Base-by-base conservation (phyloP, 768 basidiomycete species). In the Mycena rebaudengoi region DNA sequence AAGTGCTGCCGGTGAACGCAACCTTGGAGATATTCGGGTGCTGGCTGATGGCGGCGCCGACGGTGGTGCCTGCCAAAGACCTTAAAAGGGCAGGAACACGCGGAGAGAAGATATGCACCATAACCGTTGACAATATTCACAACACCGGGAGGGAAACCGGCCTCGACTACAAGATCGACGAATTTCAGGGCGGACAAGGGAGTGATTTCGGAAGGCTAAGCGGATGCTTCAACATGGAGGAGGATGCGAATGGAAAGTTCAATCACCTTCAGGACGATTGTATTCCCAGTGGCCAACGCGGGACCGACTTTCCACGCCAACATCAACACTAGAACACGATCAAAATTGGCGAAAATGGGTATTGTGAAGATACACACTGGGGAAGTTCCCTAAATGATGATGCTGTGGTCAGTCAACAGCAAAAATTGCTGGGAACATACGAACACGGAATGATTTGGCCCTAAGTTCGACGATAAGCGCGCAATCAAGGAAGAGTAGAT, bases 1-100 rank as follows among this genome's bases (percentile, higher is more conserved):
- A 79, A 2, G 92, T 93, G 61, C 90, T 91, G 3, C 94, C 95
- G 0, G 95, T 97, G 80, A 97, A 96, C 0, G 94, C 90, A 28
- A 95, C 83, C 79, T 91, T 91, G 62, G 86, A 83, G 67, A 92
- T 77, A 13, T 68, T 77, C 66, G 80, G 80, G 77, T 92, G 89
- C 33, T 80, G 77, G 5, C 82, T 71, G 57, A 92, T 86, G 28
- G 90, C 88, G 37, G 88, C 73, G 0, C 91, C 91, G 18, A 85
- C 89, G 18, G 82, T 84, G 30, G 40, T 30, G 32, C 64, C 64
- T 66, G 28, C 35, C 10, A 29, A 20, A 57, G 13, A 2, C 11
- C 20, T 21, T 11, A 23, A 2, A 8, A 10, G 50, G 85, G 76
- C 71, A 86, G 83, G 46, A 83, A n/a, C n/a, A n/a, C n/a, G n/a